These are phyloP conservation scores for Massariosphaeria phaeospora DNA, from an alignment of 495 filamentous ascomycete species.

Conservation along the genomic window DNA sequence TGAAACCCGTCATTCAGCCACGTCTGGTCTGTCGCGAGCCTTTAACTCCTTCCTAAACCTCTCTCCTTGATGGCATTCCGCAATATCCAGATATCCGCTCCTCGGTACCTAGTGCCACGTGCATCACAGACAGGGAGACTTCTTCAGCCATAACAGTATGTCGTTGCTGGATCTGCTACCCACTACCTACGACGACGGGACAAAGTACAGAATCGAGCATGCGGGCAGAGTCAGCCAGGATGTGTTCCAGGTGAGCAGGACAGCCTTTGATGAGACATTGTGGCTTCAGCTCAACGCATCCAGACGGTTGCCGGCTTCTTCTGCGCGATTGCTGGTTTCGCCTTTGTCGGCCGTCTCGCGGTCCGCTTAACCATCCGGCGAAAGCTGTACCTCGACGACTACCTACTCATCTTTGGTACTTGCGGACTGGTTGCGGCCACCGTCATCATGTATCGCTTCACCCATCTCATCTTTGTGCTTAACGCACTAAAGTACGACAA, in stretches of 20 bases:
- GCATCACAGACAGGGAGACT: no score
- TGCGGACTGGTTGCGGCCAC: neutral
- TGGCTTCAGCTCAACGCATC: no score
- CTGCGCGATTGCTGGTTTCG: neutral
- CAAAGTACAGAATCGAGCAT: neutral
- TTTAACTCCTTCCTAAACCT: no score
- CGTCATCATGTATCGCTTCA: neutral
- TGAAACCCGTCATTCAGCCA: no score
- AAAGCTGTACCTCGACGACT: neutral
- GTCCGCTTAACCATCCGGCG: neutral
- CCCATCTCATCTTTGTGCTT: neutral
- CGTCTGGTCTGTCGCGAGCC: no score
- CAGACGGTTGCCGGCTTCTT: neutral
- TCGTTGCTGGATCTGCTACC: no score
- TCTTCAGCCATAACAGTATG: no score
- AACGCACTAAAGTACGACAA: slow-evolving; percentile 1
- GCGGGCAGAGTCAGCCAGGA: neutral
- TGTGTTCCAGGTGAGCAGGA: neutral
- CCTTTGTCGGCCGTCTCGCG: neutral
- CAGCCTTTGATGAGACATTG: no score
- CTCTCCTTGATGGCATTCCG: no score
- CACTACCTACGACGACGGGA: neutral
- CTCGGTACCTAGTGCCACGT: no score
- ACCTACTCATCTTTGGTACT: neutral
- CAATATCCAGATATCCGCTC: no score